Evolutionary conservation across 768 basidiomycete species (phyloP), one percentile per base, ranked within the genome.

Genomic region (Mycena rosella): DNA sequence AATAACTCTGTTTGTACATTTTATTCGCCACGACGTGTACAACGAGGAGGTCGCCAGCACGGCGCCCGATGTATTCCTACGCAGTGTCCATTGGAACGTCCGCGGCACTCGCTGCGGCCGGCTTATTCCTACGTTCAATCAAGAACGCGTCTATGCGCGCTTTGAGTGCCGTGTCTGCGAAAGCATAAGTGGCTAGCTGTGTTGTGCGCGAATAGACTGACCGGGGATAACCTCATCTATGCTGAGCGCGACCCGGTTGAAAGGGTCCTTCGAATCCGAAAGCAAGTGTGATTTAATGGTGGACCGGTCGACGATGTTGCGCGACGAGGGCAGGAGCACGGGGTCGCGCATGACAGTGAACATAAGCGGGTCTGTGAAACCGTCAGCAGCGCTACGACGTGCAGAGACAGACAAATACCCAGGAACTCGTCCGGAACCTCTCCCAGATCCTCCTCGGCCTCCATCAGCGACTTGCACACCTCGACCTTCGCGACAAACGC

Each of bases 391-490:
- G n/a, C n/a, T n/a, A n/a, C n/a, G n/a, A n/a, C n/a, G n/a, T n/a
- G n/a, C n/a, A n/a, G 72, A 38, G n/a, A 57, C 30, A 65, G 36
- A 56, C 14, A 68, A 90, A 56, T 73, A 96, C 96, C 96, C 55
- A 96, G 78, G 85, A 92, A 99, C 77, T 99, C 97, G 45, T 99
- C 98, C 0, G 98, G 98, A 56, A 96, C 80, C 22, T 99, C 98
- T 32, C 93, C 96, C 30, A 96, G 81, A 74, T 96, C 96, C 24
- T 98, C 94, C 75, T 98, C 96, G 38, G 91, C 96, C 73, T 94
- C 91, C 64, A 98, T 84, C 13, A 82, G 84, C n/a, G 85, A 85
- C 78, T 90, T 95, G 62, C 89, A 88, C 73, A 89, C 92, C 78
- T 99, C 98, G 2, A 98, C 96, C 74, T 91, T 92, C 48, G 79